Percentiles rank a stretch among this genome's conserved stretches.
Evolutionary conservation across 345 rosid species (phyloP).

Genomic region (Eucalyptus lansdowneana): DNA sequence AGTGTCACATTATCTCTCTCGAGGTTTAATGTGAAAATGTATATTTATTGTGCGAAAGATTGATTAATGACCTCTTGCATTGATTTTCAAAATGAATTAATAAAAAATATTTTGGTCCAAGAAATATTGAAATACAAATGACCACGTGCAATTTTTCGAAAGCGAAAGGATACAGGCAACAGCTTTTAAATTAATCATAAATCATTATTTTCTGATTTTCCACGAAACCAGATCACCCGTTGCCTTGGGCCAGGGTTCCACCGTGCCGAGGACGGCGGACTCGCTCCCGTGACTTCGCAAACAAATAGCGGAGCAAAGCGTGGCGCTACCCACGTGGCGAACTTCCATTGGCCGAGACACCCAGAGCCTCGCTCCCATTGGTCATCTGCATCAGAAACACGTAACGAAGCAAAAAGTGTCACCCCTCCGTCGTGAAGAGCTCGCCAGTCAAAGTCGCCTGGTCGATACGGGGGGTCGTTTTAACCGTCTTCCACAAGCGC

Average conservation of each 20-base stretch:
- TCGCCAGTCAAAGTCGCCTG: background rate
- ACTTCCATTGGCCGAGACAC: background rate
- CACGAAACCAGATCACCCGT: background rate
- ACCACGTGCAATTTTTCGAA: background rate
- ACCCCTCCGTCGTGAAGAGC: background rate
- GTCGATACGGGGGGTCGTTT: background rate
- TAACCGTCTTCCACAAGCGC: background rate
- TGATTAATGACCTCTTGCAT: background rate
- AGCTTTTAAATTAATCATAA: background rate
- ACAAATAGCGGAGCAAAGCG: background rate
- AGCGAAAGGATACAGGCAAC: background rate
- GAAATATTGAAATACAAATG: too few species aligned
- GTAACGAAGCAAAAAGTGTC: background rate
- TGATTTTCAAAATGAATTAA: background rate
- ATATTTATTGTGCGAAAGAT: background rate
- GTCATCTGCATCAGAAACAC: background rate
- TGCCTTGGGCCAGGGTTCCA: background rate
- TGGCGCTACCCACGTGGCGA: background rate
- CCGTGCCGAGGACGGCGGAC: background rate
- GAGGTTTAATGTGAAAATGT: background rate
- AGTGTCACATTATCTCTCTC: background rate
- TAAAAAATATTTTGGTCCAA: background rate
- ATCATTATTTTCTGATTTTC: background rate
- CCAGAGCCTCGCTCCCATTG: background rate
- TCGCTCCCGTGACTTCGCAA: background rate